phyloP scores from a whole-genome alignment of 2,329 filamentous ascomycete genomes.

The Clarireedia paspali region DNA sequence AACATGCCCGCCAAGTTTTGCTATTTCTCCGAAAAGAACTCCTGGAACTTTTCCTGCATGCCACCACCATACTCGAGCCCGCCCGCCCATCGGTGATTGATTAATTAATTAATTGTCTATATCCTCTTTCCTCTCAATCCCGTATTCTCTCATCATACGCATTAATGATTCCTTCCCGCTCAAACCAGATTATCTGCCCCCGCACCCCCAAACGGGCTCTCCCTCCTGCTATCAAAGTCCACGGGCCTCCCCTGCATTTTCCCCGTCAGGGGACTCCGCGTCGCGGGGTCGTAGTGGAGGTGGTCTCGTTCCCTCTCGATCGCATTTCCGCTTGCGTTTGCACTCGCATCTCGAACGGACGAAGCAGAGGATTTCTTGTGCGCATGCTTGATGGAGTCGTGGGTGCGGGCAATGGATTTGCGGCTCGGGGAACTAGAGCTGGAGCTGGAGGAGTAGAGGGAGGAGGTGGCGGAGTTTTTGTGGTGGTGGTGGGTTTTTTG shows the following conservation, averaged over 20 bases:
- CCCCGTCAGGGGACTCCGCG: background rate
- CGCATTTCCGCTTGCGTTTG: background rate
- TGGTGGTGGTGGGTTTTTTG: background rate
- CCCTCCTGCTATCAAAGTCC: conserved; percentile 1
- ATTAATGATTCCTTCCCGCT: background rate
- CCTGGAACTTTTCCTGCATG: too few species aligned
- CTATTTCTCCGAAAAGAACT: too few species aligned
- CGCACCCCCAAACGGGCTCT: background rate
- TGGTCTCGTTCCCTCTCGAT: background rate
- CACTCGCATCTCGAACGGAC: background rate
- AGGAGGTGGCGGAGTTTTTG: background rate
- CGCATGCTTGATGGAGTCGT: conserved; percentile 1
- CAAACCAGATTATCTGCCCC: background rate
- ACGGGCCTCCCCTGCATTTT: background rate
- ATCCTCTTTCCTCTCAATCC: background rate
- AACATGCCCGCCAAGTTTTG: too few species aligned
- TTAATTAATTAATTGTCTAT: background rate
- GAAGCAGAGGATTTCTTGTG: background rate
- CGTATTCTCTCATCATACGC: background rate
- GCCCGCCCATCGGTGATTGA: too few species aligned
- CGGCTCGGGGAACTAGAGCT: background rate
- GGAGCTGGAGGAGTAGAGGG: background rate
- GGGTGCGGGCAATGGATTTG: background rate
- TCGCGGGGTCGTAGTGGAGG: conserved; percentile 2
- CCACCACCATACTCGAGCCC: too few species aligned